These are phyloP conservation scores for Trapa incisa DNA, from an alignment of 345 rosid genomes.

Conservation along the genomic window DNA sequence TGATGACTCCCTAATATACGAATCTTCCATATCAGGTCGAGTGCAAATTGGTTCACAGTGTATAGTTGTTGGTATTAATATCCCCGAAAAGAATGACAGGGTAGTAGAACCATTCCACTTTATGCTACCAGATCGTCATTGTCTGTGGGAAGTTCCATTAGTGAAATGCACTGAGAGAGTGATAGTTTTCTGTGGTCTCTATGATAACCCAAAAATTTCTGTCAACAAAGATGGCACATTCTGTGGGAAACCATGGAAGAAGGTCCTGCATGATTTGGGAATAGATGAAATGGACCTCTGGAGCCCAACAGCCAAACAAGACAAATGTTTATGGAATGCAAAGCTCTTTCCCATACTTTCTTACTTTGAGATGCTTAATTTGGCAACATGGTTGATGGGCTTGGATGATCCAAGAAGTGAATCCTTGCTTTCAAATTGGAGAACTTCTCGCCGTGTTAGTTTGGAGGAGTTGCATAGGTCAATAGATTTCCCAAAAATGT, in stretches of 20 bases:
- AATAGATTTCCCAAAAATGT: conserved; percentile 78
- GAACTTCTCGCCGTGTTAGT: conserved; percentile 64
- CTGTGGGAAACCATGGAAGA: conserved; percentile 85
- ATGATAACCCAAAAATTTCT: conserved; percentile 78
- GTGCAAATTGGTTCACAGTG: conserved; percentile 86
- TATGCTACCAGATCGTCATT: conserved; percentile 89
- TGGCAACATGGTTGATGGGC: conserved; percentile 92
- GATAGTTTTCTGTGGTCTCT: conserved; percentile 81
- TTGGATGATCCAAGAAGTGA: conserved; percentile 33
- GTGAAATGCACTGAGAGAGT: conserved; percentile 54
- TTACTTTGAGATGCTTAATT: conserved; percentile 61
- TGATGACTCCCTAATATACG: conserved; percentile 88
- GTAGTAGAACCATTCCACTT: conserved; percentile 34
- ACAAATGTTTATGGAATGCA: conserved; percentile 87
- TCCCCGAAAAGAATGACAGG: conserved; percentile 31
- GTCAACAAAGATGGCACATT: conserved; percentile 61
- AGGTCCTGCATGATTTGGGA: conserved; percentile 56
- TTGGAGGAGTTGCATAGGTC: conserved; percentile 94
- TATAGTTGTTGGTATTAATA: conserved; percentile 67
- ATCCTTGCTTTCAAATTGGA: conserved; percentile 51
- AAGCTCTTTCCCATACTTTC: conserved; percentile 66
- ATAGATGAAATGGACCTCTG: conserved; percentile 69
- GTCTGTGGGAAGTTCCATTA: conserved; percentile 98
- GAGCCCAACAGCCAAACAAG: conserved; percentile 41
- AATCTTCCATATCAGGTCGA: conserved; percentile 54